A percentile compares a stretch with the other conserved stretches of the same genome.
phyloP scores from a whole-genome alignment of 2,329 filamentous ascomycete genomes.

The Verticillium nubilum region DNA sequence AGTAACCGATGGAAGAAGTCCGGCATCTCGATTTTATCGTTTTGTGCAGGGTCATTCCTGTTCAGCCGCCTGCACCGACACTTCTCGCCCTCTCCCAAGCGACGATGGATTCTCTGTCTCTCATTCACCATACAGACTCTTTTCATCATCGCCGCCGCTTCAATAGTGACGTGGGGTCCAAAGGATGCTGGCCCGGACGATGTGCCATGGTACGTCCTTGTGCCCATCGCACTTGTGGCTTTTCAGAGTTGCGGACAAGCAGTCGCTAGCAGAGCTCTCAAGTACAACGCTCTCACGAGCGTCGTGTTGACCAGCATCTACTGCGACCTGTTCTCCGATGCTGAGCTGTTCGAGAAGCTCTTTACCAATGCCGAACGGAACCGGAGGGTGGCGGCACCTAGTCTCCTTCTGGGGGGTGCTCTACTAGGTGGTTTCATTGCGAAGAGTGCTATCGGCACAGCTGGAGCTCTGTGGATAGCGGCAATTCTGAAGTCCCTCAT shows the following conservation, averaged over 20 bases:
- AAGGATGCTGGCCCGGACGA: constrained; percentile 30
- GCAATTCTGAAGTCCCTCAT: constrained; percentile 50
- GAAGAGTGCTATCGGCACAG: constrained; percentile 40
- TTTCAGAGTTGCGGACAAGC: constrained; percentile 78
- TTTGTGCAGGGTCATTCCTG: constrained; percentile 66
- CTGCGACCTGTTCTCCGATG: constrained; percentile 71
- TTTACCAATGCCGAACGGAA: constrained; percentile 43
- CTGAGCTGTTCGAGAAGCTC: constrained; percentile 34
- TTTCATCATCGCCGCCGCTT: constrained; percentile 46
- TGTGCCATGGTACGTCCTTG: constrained; percentile 53
- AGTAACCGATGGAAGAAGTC: constrained; percentile 66
- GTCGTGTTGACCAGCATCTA: constrained; percentile 79
- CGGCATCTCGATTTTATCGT: constrained; percentile 60
- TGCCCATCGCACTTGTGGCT: constrained; percentile 64
- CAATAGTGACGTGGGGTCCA: constrained; percentile 29
- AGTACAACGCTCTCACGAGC: constrained; percentile 66
- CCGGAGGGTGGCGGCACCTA: constrained; percentile 41
- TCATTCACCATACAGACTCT: constrained; percentile 50
- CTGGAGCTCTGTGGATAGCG: constrained; percentile 55
- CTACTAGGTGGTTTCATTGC: constrained; percentile 44
- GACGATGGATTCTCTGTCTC: constrained; percentile 58
- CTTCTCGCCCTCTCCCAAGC: constrained; percentile 46
- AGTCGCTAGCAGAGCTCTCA: constrained; percentile 63
- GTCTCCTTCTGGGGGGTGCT: constrained; percentile 43
- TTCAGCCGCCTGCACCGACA: constrained; percentile 64